Evolutionary conservation across 768 basidiomycete species (phyloP).

Genomic region (Serendipita sp.): DNA sequence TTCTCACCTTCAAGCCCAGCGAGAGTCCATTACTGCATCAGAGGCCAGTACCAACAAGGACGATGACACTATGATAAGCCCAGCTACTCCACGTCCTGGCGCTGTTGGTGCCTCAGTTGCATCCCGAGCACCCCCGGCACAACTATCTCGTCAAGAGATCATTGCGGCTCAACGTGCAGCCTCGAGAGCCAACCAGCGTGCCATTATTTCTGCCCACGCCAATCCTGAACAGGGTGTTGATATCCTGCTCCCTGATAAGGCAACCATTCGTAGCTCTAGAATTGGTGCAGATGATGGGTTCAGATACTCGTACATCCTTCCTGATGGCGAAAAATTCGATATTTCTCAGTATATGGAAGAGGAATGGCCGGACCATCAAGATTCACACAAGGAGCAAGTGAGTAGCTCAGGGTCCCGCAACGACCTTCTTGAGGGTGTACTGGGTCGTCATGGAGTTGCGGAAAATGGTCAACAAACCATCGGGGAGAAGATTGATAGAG

Average conservation of each 20-base stretch:
- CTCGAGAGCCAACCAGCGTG: slow-evolving; percentile 68
- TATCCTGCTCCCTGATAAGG: slow-evolving; percentile 70
- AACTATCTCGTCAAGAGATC: slow-evolving; percentile 63
- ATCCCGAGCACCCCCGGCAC: slow-evolving; percentile 18
- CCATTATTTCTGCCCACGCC: slow-evolving; percentile 68
- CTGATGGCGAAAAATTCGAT: slow-evolving; percentile 81
- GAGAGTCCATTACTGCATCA: slow-evolving; percentile 7
- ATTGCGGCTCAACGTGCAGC: slow-evolving; percentile 87
- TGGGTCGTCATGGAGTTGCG: slow-evolving; percentile 27
- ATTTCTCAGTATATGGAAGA: slow-evolving; percentile 87
- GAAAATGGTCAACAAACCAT: slow-evolving; percentile 31
- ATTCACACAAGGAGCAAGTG: slow-evolving; percentile 13
- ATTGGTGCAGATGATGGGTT: slow-evolving; percentile 49
- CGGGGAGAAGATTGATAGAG: slow-evolving; percentile 56
- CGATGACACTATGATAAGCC: slow-evolving; percentile 8
- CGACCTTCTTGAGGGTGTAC: slow-evolving; percentile 55
- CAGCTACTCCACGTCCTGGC: slow-evolving; percentile 11
- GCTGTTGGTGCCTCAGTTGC: slow-evolving; percentile 17
- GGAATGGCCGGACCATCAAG: slow-evolving; percentile 46
- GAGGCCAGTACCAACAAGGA: neutral
- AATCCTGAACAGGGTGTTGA: slow-evolving; percentile 84
- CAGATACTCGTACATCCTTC: slow-evolving; percentile 86
- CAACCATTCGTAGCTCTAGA: slow-evolving; percentile 69
- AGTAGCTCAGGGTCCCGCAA: slow-evolving; percentile 24
- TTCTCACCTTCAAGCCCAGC: slow-evolving; percentile 44